Evolutionary conservation across 192 early-diverging fungal species (phyloP), one percentile per base, ranked within the genome.

Genomic region (Coemansia sp.): DNA sequence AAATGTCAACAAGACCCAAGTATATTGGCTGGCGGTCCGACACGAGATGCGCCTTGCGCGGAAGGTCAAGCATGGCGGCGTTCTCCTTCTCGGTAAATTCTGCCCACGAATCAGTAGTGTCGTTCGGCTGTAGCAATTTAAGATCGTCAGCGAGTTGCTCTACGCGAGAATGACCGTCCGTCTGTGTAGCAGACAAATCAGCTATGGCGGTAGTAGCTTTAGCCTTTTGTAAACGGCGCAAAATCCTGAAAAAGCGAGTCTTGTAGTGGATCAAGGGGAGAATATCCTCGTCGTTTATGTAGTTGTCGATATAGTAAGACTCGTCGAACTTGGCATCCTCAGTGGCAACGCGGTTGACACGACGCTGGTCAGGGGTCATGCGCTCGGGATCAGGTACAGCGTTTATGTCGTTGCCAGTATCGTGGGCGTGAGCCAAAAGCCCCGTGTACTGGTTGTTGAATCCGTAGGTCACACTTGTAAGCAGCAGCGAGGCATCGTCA

Each of bases 261-360:
- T 91, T 92, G 67, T 87, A 94, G 40, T 89, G 86, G 14, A 95
- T 78, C n/a, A 94, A 14, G 8, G 84, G 70, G 64, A 87, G 72
- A n/a, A 96, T 94, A 35, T 95, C 95, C n/a, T 95, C 94, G 65
- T 92, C 89, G 67, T 90, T 87, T 40, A 93, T 77, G 77, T 88
- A 95, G 84, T 98, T 94, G 44, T 78, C 89, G 86, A 94, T 89
- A 72, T 97, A 99, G 70, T 98, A 87, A 28, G 96, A 96, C 28
- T 91, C 89, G 70, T 98, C 92, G 82, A 99, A 99, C 58, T 93
- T 93, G 19, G 74, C 73, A 47, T 99, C 88, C 66, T 99, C 96
- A 1, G 72, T 72, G 6, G 85, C 79, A 6, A 92, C 73, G 23
- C 95, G 80, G 38, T 87, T 81, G 17, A 85, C 65, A 3, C 90